phyloP scores from a whole-genome alignment of 345 rosid genomes.

The Bruguiera sexangula region DNA sequence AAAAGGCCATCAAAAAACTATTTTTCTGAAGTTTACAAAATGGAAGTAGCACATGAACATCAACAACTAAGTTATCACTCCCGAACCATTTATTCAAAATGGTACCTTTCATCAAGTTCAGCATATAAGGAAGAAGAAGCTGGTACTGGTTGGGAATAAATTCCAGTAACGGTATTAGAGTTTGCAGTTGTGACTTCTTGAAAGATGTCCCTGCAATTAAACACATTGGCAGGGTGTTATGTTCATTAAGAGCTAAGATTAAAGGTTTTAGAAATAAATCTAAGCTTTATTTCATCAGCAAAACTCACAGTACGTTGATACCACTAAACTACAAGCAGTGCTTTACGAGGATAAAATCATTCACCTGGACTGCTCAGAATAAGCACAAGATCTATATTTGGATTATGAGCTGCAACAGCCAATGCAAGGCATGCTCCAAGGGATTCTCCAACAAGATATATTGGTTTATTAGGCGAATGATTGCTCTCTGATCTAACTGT shows the following conservation, averaged over 20 bases:
- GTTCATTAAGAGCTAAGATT: background rate
- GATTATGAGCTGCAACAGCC: conserved; percentile 65
- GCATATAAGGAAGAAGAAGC: conserved; percentile 27
- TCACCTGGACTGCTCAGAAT: conserved; percentile 76
- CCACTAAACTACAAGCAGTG: background rate
- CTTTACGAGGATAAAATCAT: background rate
- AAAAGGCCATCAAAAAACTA: too few relatives aligned
- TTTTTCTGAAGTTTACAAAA: background rate
- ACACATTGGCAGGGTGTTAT: conserved; percentile 9
- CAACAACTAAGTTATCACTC: conserved; percentile 10
- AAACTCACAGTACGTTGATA: background rate
- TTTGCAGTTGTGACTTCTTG: conserved; percentile 48
- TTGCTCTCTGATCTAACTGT: conserved; percentile 41
- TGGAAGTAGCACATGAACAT: background rate
- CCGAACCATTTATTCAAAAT: conserved; percentile 15
- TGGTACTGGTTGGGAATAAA: conserved; percentile 43
- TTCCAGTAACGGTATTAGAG: conserved; percentile 51
- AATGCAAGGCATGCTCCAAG: conserved; percentile 78
- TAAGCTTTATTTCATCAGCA: background rate
- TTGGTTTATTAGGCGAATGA: conserved; percentile 49
- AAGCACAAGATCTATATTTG: conserved; percentile 56
- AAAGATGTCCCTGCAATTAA: conserved; percentile 70
- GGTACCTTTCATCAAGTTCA: conserved; percentile 51
- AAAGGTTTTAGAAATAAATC: background rate
- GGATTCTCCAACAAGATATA: conserved; percentile 79